Base-by-base conservation (phyloP, 192 early-diverging fungal genomes). In the Coemansia sp. region DNA sequence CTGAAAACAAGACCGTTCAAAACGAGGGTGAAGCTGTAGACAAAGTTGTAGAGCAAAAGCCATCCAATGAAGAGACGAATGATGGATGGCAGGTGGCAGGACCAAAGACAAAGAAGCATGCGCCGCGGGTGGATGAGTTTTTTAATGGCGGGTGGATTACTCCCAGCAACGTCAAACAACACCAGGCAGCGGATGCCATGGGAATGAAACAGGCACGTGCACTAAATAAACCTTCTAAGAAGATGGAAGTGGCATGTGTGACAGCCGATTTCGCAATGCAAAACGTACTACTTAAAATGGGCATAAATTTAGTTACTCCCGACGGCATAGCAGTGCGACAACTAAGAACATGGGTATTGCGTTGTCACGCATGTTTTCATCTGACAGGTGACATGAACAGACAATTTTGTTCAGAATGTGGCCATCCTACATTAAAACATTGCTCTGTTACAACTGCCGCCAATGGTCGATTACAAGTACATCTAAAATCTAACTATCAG, bases 211-310 rank as follows among this genome's bases (percentile, higher is more conserved):
- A 78, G 19, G 61, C 71, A 9, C 64, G 60, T 1, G 77, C 73
- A 2, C 59, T 66, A 54, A 66, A 46, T 24, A 78, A 75, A 27
- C 0, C 33, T 4, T 5, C 27, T 8, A 53, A 66, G 31, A 36
- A 67, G 3, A 83, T 93, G 64, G 70, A 84, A n/a, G 94, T 95
- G 5, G 95, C 91, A 19, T 96, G 95, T 73, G 91, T 93, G 42
- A 94, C 95, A 0, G 75, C 85, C 10, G 95, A 98, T 84, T 98
- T 94, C 70, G 94, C 95, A 25, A 94, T 97, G 91, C 94, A 98
- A 84, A 98, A 98, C 77, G 92, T 98, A 17, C 71, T 97, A 39
- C 76, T 98, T 57, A 94, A 96, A 79, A 96, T 98, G 91, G 87
- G 89, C 20, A 84, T 98, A 66, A 84, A 86, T 53, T 84, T 98